These are phyloP conservation scores for Gymnopilus junonius DNA, from an alignment of 768 basidiomycete species.

Conservation along the genomic window DNA sequence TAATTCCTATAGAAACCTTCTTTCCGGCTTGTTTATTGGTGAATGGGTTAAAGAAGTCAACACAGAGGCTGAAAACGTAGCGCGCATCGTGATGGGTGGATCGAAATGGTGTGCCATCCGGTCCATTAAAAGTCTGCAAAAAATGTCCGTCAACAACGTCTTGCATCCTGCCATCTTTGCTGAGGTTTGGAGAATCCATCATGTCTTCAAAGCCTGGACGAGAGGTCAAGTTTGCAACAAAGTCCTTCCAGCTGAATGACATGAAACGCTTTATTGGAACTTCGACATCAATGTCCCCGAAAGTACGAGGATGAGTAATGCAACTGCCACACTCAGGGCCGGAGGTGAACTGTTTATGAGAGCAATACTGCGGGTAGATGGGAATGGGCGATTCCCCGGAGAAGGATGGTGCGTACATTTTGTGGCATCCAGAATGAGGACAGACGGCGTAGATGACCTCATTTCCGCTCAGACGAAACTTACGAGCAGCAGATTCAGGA, in stretches of 20 bases:
- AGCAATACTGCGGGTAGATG: conserved; percentile 10
- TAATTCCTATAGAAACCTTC: background rate
- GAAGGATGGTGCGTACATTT: conserved; percentile 16
- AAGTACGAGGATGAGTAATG: conserved; percentile 2
- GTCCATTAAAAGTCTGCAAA: conserved; percentile 24
- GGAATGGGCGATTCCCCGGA: conserved; percentile 4
- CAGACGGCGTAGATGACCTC: conserved; percentile 17
- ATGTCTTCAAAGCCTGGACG: conserved; percentile 27
- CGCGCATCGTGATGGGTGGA: conserved; percentile 17
- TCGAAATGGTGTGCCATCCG: conserved; percentile 29
- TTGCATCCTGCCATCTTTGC: background rate
- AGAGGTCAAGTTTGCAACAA: conserved; percentile 29
- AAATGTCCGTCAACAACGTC: conserved; percentile 9
- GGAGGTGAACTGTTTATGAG: conserved; percentile 1
- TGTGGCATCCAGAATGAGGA: conserved; percentile 19
- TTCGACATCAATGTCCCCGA: background rate
- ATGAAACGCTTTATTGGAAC: conserved; percentile 25
- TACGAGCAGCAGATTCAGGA: background rate
- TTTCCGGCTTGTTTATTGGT: background rate
- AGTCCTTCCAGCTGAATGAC: conserved; percentile 24
- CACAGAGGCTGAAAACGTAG: conserved; percentile 23
- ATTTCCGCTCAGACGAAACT: conserved; percentile 5
- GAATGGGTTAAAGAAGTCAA: conserved; percentile 1
- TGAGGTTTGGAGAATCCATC: conserved; percentile 17
- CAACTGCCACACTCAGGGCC: conserved; percentile 9